Conservation (phyloP, 2,329 filamentous ascomycete species). For the Emergomyces orientalis region DNA sequence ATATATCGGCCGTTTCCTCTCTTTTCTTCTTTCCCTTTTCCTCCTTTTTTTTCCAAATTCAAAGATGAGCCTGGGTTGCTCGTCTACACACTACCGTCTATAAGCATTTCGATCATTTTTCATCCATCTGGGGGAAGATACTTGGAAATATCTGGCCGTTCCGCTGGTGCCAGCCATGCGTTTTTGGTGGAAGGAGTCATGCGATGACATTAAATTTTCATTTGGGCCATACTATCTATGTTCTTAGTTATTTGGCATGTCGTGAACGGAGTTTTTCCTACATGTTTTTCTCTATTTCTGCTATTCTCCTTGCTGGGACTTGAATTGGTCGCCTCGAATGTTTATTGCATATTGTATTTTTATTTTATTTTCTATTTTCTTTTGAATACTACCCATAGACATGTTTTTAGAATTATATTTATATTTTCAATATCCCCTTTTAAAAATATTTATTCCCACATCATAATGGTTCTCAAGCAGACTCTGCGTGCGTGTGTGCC, state of each 20-base stretch:
- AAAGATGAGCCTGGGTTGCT: not conserved
- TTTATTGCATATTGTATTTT: not conserved
- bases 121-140: not conserved
- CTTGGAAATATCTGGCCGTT: not conserved
- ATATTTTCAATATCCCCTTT: not conserved
- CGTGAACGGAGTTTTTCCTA: not conserved
- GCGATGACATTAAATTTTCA: not conserved
- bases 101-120: not conserved
- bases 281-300: not conserved
- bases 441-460: not conserved
- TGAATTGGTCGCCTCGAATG: conserved; percentile 2
- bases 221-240: not conserved
- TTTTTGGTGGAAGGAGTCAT: conserved; percentile 1
- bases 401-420: not conserved
- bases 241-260: not conserved
- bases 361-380: not conserved
- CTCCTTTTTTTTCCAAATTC: not conserved
- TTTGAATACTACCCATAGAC: conserved; percentile 2
- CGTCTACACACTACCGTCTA: not conserved
- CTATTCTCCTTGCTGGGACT: not conserved
- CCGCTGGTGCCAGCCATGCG: not conserved
- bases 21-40: not conserved
- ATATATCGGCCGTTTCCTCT: not conserved
- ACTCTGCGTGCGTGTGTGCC: not conserved
- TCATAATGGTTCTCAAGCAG: not conserved